Percentiles rank a stretch among this genome's conserved stretches.
These are phyloP conservation scores for Arachis stenosperma DNA, from an alignment of 306 rosid genomes.

Conservation along the genomic window DNA sequence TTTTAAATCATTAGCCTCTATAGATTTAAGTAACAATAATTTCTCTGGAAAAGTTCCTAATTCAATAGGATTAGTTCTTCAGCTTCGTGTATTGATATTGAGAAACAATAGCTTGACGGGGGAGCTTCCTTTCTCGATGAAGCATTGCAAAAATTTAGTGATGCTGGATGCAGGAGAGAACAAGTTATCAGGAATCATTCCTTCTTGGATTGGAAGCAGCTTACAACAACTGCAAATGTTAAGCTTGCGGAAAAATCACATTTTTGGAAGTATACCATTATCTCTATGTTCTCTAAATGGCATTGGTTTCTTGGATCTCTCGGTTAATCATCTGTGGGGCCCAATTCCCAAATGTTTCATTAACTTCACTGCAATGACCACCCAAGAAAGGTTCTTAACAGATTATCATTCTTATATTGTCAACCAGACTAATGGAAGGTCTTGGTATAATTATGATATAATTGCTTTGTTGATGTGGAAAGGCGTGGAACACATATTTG, in stretches of 20 bases:
- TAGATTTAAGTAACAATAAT: constrained; percentile 19
- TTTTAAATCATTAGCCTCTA: not conserved
- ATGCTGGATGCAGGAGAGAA: constrained; percentile 25
- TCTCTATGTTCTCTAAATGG: not conserved
- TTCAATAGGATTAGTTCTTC: not conserved
- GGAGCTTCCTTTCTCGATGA: not conserved
- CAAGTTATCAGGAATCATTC: not conserved
- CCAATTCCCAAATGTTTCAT: constrained; percentile 20
- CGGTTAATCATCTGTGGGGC: not conserved
- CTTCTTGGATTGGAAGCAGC: constrained; percentile 4
- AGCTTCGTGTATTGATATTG: not conserved
- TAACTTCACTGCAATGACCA: constrained; percentile 7
- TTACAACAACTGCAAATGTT: not conserved
- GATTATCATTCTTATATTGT: not conserved
- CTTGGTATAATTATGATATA: not conserved
- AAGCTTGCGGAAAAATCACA: constrained; percentile 11
- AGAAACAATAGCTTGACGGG: constrained; percentile 21
- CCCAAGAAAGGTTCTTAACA: not conserved
- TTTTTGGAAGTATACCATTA: not conserved
- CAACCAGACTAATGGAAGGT: too few relatives aligned
- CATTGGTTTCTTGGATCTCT: constrained; percentile 18
- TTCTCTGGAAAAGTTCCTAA: not conserved
- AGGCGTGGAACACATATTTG: not conserved
- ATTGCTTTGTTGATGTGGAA: constrained; percentile 18
- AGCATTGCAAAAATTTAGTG: not conserved